Percentiles rank a stretch among this genome's conserved stretches.
Evolutionary conservation across 1,284 basidiomycete species (phyloP).

Genomic region (Grifola frondosa): DNA sequence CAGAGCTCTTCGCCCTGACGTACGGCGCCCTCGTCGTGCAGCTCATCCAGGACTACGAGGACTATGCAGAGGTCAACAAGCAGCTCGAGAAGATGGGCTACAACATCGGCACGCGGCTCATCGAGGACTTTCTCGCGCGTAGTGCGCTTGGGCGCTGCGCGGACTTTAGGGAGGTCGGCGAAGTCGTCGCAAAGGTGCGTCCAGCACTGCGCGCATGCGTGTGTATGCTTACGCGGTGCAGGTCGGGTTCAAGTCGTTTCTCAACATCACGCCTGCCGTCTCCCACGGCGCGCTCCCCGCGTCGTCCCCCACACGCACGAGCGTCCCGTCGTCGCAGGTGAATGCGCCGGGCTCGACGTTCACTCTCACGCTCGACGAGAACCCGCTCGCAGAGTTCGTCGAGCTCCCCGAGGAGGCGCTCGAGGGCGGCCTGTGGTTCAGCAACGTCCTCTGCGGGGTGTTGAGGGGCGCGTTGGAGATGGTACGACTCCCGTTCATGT

Average conservation of each 20-base stretch:
- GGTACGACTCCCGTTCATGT: conserved; percentile 53
- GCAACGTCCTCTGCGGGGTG: conserved; percentile 94
- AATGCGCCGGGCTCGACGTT: conserved; percentile 59
- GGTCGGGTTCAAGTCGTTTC: conserved; percentile 99
- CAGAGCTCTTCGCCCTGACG: conserved; percentile 95
- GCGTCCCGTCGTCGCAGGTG: conserved; percentile 35
- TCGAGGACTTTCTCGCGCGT: conserved; percentile 96
- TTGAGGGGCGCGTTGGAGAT: conserved; percentile 94
- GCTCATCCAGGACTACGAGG: conserved; percentile 98
- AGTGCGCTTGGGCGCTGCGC: conserved; percentile 83
- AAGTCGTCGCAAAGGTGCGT: conserved; percentile 85
- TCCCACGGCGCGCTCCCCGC: conserved; percentile 62
- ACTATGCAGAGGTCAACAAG: conserved; percentile 88
- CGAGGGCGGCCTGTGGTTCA: conserved; percentile 94
- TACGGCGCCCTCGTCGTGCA: conserved; percentile 98
- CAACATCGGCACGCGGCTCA: conserved; percentile 94
- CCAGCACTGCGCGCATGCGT: not conserved
- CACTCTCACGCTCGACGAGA: conserved; percentile 89
- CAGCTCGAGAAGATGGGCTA: conserved; percentile 94
- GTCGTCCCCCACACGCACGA: conserved; percentile 45
- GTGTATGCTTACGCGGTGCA: conserved; percentile 30
- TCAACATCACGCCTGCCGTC: conserved; percentile 89
- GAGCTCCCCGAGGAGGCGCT: conserved; percentile 93
- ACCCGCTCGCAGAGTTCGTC: conserved; percentile 96
- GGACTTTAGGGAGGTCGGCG: conserved; percentile 92